These are phyloP conservation scores for Posidonia oceanica DNA, from an alignment of 116 monocot species.

Conservation along the genomic window DNA sequence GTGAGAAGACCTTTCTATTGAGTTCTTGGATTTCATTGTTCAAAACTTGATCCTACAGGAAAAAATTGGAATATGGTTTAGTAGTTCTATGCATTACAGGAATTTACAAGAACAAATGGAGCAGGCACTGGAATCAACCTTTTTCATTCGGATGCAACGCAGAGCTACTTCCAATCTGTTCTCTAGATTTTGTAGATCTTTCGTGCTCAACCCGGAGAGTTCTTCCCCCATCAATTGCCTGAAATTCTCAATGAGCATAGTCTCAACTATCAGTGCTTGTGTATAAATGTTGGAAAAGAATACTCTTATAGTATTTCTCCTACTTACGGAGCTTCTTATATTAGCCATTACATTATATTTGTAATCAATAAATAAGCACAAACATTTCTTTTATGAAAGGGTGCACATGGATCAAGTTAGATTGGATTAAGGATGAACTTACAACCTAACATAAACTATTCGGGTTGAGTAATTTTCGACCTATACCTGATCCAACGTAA, in stretches of 20 bases:
- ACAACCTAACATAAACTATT: no score
- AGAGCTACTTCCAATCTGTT: constrained; percentile 23
- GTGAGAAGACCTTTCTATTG: constrained; percentile 16
- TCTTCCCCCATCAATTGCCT: constrained; percentile 21
- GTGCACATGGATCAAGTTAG: no score
- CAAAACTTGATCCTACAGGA: constrained; percentile 15
- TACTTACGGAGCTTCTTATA: no score
- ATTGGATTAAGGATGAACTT: no score
- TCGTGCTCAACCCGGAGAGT: constrained; percentile 12
- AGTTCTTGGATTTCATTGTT: constrained; percentile 23
- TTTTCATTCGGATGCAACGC: constrained; percentile 17
- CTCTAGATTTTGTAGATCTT: constrained; percentile 25
- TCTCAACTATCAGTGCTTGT: no score
- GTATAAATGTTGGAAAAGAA: no score
- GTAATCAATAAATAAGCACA: background rate
- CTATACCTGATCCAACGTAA: no score
- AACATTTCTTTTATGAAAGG: no score
- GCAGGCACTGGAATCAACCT: constrained; percentile 8
- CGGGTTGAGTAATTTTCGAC: no score
- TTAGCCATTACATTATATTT: background rate
- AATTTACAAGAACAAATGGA: background rate
- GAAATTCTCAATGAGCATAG: background rate
- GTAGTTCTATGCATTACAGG: no score
- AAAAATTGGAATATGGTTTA: background rate
- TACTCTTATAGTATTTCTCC: background rate